A percentile compares a stretch with the other conserved stretches of the same genome.
These are phyloP conservation scores for Peribolospora baueri DNA, from an alignment of 768 basidiomycete species.

Conservation along the genomic window DNA sequence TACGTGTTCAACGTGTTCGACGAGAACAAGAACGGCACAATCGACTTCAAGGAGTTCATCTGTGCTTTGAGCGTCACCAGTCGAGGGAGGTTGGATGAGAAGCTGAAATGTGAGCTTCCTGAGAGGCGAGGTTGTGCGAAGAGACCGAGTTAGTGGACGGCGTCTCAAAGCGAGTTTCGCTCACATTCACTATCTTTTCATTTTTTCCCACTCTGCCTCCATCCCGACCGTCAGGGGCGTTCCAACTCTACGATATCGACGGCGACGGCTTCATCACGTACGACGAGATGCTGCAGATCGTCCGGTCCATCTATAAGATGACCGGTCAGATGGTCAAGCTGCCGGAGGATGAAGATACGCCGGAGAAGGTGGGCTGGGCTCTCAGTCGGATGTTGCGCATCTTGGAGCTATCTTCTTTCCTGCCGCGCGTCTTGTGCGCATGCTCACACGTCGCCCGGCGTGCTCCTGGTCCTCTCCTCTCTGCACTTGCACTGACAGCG, in stretches of 20 bases:
- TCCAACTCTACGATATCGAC: constrained; percentile 97
- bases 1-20: constrained; percentile 74
- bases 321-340: constrained; percentile 98
- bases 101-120: constrained; percentile 60
- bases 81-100: constrained; percentile 81
- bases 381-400: neutral
- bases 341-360: constrained; percentile 97
- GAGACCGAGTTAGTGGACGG: neutral
- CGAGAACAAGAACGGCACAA: constrained; percentile 79
- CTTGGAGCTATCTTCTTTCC: neutral
- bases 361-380: constrained; percentile 54
- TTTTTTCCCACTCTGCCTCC: no score
- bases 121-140: no score
- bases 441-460: neutral
- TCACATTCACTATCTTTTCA: neutral
- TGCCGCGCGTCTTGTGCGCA: no score
- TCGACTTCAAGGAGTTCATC: constrained; percentile 99
- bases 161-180: neutral
- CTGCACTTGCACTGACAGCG: constrained; percentile 31
- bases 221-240: constrained; percentile 51
- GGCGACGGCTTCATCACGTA: constrained; percentile 95
- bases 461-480: neutral
- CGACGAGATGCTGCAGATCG: constrained; percentile 97
- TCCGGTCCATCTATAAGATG: constrained; percentile 98
- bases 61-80: constrained; percentile 88